Base-by-base conservation (phyloP, 495 filamentous ascomycete species). In the Penicillium manginii region DNA sequence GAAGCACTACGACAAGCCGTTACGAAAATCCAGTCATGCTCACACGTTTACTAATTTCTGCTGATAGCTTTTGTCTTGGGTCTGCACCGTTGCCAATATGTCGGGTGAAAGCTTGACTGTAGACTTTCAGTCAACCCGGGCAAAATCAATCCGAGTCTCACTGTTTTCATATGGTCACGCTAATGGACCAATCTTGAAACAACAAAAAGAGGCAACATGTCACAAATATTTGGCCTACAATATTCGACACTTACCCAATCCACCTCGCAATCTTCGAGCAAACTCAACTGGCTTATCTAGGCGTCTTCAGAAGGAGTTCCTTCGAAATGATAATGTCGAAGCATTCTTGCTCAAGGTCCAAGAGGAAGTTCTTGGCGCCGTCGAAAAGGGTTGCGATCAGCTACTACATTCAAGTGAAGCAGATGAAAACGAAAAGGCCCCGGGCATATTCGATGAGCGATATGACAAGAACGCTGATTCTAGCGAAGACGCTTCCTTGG, bases 221-320 rank as follows among this genome's bases (percentile, higher is more conserved):
- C 35, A 37, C 19, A 52, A 52, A 43, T 14, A 4, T 37, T 8
- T 64, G n/a, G 19, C 54, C 19, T 55, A 50, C 21, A 55, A 57
- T 35, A 61, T 64, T 39, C 43, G 53, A 35, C 62, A 61, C 40
- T 46, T 61, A 15, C 54, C 50, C 17, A 61, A 61, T 45, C 46
- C 62, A 45, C 54, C 54, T 1, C 58, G 54, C 3, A 31, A 58
- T 33, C 43, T 64, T 31, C 58, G 58, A 7, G 37, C 32, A 3
- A 52, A 54, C 15, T 18, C 54, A 39, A 61, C 50, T 12, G 58
- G 54, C n/a, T 29, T 61, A 11, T 55, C 54, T 15, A 19, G 50
- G 29, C 29, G 62, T n/a, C 58, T 64, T 11, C 54, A 47, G 19
- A 61, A 55, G 15, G 62, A 55, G 15, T 58, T 61, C 29, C 17